Evolutionary conservation across 768 basidiomycete species (phyloP), one percentile per base, ranked within the genome.

Genomic region (Pisolithus albus): DNA sequence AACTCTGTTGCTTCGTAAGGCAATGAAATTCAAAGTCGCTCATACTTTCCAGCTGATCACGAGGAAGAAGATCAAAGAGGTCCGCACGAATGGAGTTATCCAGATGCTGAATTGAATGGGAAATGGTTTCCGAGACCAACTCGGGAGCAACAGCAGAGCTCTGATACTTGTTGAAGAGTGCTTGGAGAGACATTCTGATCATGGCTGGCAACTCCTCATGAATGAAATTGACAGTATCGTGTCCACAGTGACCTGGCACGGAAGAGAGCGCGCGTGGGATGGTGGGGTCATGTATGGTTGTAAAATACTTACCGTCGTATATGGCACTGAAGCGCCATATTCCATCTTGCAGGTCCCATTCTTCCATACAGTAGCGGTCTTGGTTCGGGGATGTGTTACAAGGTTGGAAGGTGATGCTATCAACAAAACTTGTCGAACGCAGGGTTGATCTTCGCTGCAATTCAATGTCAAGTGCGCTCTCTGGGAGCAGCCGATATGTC

Each of bases 401-500:
- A 1, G 75, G 75, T 56, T 77, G 75, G 54, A 77, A 75, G 5
- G 68, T 68, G 50, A 78, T 64, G 49, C 63, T 65, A 52, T 76
- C 73, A 26, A 71, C 69, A 5, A 58, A 55, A 10, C 55, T 60
- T 36, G 50, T 54, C 7, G 73, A 70, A 50, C 52, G 57, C 3
- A 76, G 70, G 40, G 64, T 57, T 19, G 74, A 71, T 37, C 74
- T 49, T 30, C 66, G 70, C 28, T 54, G 60, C 24, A 81, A 55
- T 60, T 78, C 73, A 10, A 61, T 50, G 19, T 72, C 64, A 23
- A 81, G 55, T 5, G 53, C 61, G 10, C 66, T 68, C 52, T 79
- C 75, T 15, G 66, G 47, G 23, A 81, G 70, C 24, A 73, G 59
- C 16, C 73, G 76, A 60, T 80, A 82, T 3, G 78, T 75, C 80